Base-by-base conservation (phyloP, 2,329 filamentous ascomycete species). In the Cladobotryum mycophilum region DNA sequence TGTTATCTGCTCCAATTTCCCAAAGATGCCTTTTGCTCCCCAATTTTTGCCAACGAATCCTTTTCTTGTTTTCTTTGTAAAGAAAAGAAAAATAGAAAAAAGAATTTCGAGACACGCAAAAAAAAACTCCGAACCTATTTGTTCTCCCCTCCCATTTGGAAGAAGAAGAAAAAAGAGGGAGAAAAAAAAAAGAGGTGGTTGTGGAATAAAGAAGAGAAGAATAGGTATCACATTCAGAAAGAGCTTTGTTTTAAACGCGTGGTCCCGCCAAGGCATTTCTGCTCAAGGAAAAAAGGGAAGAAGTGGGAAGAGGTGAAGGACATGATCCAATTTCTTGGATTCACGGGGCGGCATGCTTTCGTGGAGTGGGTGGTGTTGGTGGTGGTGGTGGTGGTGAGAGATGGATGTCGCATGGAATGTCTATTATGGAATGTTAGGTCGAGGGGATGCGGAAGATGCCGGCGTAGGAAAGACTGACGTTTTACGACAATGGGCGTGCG, bases 141-240 rank as follows among this genome's bases (percentile, higher is more conserved):
- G 36, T n/a, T 38, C 14, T 38, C 36, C 36, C 6, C 6, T 17
- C 13, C 20, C 20, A 20, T 20, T 20, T 20, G 5, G 20, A 20
- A 6, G 36, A 38, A 37, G 11, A 4, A 37, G 12, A 15, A 5
- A 37, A 15, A 37, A 37, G 4, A 37, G 12, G 11, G 4, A 37
- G 35, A 37, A 12, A 11, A 38, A n/a, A 12, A 38, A 38, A 12
- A 18, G 5, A 33, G 30, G n/a, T 20, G 36, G 35, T n/a, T 17
- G 22, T 40, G 5, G 40, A 33, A 33, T 42, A 18, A 22, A 18
- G 38, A 45, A 8, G 8, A 30, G 9, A 30, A 30, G 25, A 11
- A 30, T 8, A 30, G 49, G 49, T 52, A 52, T 52, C 50, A 46
- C 40, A 48, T 36, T 11, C 20, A 20, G 25, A 11, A 35, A 41